Percentiles rank a stretch among this genome's conserved stretches.
phyloP scores from a whole-genome alignment of 1,284 basidiomycete genomes.

The Leccinum pachyderme region DNA sequence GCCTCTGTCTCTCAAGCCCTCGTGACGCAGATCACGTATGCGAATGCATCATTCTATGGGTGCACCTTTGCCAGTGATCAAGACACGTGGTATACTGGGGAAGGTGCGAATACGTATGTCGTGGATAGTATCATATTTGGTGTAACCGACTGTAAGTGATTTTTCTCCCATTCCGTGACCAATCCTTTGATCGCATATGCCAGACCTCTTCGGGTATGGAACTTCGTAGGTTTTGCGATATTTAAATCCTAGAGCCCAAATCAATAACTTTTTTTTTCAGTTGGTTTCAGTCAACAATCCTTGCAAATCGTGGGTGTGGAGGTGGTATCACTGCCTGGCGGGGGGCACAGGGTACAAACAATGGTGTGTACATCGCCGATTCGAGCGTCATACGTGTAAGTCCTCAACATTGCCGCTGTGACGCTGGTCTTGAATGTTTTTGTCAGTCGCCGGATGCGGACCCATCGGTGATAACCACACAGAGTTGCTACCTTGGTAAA shows the following conservation, averaged over 20 bases:
- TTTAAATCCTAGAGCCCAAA: constrained; percentile 22
- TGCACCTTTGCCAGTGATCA: constrained; percentile 63
- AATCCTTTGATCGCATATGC: constrained; percentile 7
- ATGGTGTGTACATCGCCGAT: constrained; percentile 59
- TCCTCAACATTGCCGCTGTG: constrained; percentile 46
- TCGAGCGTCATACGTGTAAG: constrained; percentile 58
- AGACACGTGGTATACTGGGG: constrained; percentile 66
- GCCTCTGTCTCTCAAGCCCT: constrained; percentile 57
- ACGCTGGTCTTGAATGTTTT: constrained; percentile 30
- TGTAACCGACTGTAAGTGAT: constrained; percentile 56
- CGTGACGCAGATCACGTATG: constrained; percentile 56
- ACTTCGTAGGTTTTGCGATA: constrained; percentile 43
- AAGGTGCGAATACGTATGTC: constrained; percentile 57
- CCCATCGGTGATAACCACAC: constrained; percentile 42
- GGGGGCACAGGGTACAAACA: constrained; percentile 40
- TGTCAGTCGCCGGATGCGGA: constrained; percentile 60
- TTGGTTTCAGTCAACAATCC: constrained; percentile 58
- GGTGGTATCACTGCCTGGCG: constrained; percentile 64
- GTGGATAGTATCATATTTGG: constrained; percentile 63
- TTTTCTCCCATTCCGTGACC: constrained; percentile 12
- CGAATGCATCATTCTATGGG: constrained; percentile 68
- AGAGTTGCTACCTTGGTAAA: constrained; percentile 51
- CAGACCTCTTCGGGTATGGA: constrained; percentile 58
- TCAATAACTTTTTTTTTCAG: constrained; percentile 31
- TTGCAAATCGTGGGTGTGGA: constrained; percentile 62